These are phyloP conservation scores for Sanchytrium tribonematis DNA, from an alignment of 371 early-diverging fungal species.

Conservation along the genomic window DNA sequence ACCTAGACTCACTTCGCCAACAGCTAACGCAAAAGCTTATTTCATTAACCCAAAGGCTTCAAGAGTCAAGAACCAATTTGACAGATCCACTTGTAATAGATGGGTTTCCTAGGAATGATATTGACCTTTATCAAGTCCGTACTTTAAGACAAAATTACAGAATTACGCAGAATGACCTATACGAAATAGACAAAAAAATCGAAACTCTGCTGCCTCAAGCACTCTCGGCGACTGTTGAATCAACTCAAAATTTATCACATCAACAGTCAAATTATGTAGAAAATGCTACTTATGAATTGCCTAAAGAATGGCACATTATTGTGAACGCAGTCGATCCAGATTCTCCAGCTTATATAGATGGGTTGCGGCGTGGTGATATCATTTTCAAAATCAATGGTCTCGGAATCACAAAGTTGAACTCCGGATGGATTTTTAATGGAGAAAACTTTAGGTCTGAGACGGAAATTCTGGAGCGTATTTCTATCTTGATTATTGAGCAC, in stretches of 20 bases:
- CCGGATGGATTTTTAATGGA: background rate
- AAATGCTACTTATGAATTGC: no score
- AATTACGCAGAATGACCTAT: background rate
- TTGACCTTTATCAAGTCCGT: background rate
- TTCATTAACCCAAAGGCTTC: background rate
- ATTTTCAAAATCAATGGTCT: background rate
- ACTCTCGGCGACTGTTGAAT: background rate
- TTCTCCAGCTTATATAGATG: background rate
- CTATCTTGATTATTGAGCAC: background rate
- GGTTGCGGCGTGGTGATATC: background rate
- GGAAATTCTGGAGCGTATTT: background rate
- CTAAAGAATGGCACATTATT: no score
- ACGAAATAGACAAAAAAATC: background rate
- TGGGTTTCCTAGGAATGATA: background rate
- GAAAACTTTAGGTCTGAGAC: background rate
- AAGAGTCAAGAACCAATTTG: background rate
- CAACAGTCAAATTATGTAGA: background rate
- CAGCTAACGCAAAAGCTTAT: background rate
- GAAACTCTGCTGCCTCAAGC: background rate
- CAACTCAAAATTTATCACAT: background rate
- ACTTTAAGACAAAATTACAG: background rate
- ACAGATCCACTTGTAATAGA: background rate
- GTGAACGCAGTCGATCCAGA: background rate
- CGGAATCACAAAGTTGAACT: background rate
- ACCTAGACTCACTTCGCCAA: background rate